Base-by-base conservation (phyloP, 2,329 filamentous ascomycete genomes). In the Colletotrichum viniferum region DNA sequence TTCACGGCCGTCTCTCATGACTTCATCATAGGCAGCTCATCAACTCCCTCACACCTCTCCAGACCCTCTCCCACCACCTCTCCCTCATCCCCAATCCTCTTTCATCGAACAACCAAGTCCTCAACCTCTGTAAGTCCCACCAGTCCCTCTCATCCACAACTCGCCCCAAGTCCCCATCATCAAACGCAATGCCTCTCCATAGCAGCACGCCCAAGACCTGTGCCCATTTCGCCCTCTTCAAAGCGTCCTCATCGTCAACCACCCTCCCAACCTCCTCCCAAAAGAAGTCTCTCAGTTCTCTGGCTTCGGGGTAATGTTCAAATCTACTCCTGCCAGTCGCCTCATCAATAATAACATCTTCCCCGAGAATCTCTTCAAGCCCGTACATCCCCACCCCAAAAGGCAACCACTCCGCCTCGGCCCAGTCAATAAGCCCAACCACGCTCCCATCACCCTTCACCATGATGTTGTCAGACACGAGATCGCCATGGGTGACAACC, bases 141-240 rank as follows among this genome's bases (percentile, higher is more conserved):
- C 83, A 82, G 78, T 93, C 91, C 26, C 83, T 83, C 3, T 82
- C 84, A 73, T 89, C 83, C 1, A 93, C 90, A 18, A 90, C 90
- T 2, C 92, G 86, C 81, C 93, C 85, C 70, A 93, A 86, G 36
- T 81, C 83, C 0, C 92, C 91, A 28, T 90, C 87, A 79, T 93
- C 91, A 81, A 91, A 93, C 4, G 91, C 91, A 79, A 90, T 91
- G 1, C 91, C 92, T 80, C 90, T 87, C 92, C 92, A 93, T 4
- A 93, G 84, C 21, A 93, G 76, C 7, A 93, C 86, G 0, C 92
- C 91, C 21, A 92, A 78, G 4, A 80, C 85, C 80, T 84, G 86
- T 14, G 90, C 87, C 52, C 86, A 77, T 69, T 79, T 80, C 1
- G 90, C 81, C 1, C 84, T 83, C 6, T 83, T 79, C 14, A 82